Percentiles rank a stretch among this genome's conserved stretches.
phyloP scores from a whole-genome alignment of 2,329 filamentous ascomycete species.

The Talaromyces sp. region DNA sequence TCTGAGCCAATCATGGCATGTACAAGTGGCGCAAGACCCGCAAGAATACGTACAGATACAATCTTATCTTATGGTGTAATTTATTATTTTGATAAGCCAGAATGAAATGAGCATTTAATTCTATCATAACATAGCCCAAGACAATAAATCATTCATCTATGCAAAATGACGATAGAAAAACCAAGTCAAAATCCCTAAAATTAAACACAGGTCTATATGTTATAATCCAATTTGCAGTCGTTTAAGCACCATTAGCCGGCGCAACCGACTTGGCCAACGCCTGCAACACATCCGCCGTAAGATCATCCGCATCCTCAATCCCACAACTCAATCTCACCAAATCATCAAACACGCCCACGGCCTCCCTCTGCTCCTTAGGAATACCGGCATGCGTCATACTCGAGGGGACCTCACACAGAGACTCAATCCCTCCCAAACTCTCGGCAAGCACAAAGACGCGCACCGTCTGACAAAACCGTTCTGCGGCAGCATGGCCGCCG shows the following conservation, averaged over 20 bases:
- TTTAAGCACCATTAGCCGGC: slow-evolving; percentile 25
- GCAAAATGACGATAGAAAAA: not conserved
- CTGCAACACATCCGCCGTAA: slow-evolving; percentile 76
- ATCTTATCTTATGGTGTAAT: not conserved
- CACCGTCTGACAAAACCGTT: slow-evolving; percentile 87
- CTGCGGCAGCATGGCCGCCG: slow-evolving; percentile 80
- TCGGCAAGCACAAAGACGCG: slow-evolving; percentile 92
- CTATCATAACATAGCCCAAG: not conserved
- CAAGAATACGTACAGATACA: not conserved
- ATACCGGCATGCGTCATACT: slow-evolving; percentile 98
- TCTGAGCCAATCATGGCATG: not conserved
- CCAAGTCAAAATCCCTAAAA: not conserved
- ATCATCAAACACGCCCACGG: slow-evolving; percentile 91
- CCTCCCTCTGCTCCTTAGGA: slow-evolving; percentile 83
- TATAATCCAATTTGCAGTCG: not conserved
- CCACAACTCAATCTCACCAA: slow-evolving; percentile 91
- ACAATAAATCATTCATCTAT: not conserved
- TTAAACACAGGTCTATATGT: not conserved
- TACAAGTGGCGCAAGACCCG: not conserved
- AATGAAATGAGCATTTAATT: not conserved
- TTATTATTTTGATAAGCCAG: not conserved
- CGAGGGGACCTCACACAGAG: slow-evolving; percentile 84
- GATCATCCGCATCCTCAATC: slow-evolving; percentile 83
- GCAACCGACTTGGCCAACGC: slow-evolving; percentile 74
- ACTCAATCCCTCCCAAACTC: slow-evolving; percentile 88